Base-by-base conservation (phyloP, 768 basidiomycete genomes). In the Phaeotremella skinneri region DNA sequence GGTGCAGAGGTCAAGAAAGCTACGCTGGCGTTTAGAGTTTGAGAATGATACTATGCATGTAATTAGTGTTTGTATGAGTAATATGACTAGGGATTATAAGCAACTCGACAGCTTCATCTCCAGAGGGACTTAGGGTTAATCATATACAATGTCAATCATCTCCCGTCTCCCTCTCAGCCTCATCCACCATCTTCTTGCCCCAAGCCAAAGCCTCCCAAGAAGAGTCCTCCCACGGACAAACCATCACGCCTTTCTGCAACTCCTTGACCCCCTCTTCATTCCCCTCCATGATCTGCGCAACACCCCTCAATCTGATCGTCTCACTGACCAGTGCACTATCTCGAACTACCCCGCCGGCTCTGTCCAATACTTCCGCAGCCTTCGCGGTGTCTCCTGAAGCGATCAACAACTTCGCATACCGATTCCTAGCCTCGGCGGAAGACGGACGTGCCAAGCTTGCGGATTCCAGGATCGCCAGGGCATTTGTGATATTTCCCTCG, bases 21-120 rank as follows among this genome's bases (percentile, higher is more conserved):
- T 27, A 91, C 90, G 1, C 79, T 90, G 13, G 87, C 90, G 0
- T 94, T 97, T 80, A 90, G 93, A 72, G 90, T 89, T 42, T 91
- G 74, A 63, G 43, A n/a, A n/a, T n/a, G n/a, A n/a, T n/a, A n/a
- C n/a, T n/a, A n/a, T n/a, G n/a, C n/a, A n/a, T n/a, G n/a, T n/a
- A n/a, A n/a, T n/a, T n/a, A n/a, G n/a, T n/a, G n/a, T n/a, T n/a
- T n/a, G n/a, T n/a, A n/a, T n/a, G n/a, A n/a, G n/a, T n/a, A n/a
- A n/a, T n/a, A n/a, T n/a, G n/a, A n/a, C n/a, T n/a, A n/a, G n/a
- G n/a, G n/a, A n/a, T n/a, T n/a, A n/a, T n/a, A n/a, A n/a, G n/a
- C n/a, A n/a, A n/a, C n/a, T n/a, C n/a, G n/a, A n/a, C n/a, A 39
- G n/a, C 11, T 9, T 39, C n/a, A 39, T 39, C 11, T 39, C 9